These are phyloP conservation scores for Leishmania arabica DNA, from an alignment of 208 protist species.

Conservation along the genomic window DNA sequence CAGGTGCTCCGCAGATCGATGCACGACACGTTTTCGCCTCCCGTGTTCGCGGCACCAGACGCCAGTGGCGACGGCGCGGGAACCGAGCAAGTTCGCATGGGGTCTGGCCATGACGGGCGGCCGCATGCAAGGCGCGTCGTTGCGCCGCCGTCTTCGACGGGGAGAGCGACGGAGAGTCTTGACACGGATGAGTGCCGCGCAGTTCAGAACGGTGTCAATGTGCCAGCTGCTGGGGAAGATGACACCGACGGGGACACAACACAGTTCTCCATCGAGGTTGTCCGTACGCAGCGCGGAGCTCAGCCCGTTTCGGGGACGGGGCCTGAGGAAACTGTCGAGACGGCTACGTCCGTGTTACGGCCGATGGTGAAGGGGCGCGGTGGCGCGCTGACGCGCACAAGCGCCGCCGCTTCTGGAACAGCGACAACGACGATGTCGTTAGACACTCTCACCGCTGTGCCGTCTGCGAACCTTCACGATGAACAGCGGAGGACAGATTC, in stretches of 20 bases:
- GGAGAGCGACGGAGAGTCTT: not conserved
- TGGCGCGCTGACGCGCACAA: not conserved
- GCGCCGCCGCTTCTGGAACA: not conserved
- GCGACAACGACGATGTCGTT: not conserved
- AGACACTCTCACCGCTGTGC: not conserved
- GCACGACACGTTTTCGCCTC: conserved; percentile 11
- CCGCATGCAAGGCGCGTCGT: not conserved
- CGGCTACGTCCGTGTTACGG: conserved; percentile 16
- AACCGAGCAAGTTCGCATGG: not conserved
- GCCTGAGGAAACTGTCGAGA: conserved; percentile 7
- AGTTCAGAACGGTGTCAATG: not conserved
- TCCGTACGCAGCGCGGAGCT: conserved; percentile 5
- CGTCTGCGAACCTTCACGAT: not conserved
- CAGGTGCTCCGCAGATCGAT: conserved; percentile 25
- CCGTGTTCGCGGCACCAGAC: not conserved
- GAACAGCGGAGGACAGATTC: not conserved
- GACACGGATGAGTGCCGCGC: not conserved
- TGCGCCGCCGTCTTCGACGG: not conserved
- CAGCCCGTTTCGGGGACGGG: not conserved
- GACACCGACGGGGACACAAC: not conserved
- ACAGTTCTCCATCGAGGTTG: conserved; percentile 11
- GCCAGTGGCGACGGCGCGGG: no score
- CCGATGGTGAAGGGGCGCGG: conserved; percentile 8
- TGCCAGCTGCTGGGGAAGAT: not conserved
- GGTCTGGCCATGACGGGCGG: no score